Percentiles rank a stretch among this genome's conserved stretches.
These are phyloP conservation scores for Gymnopilus dilepis DNA, from an alignment of 768 basidiomycete genomes.

Conservation along the genomic window DNA sequence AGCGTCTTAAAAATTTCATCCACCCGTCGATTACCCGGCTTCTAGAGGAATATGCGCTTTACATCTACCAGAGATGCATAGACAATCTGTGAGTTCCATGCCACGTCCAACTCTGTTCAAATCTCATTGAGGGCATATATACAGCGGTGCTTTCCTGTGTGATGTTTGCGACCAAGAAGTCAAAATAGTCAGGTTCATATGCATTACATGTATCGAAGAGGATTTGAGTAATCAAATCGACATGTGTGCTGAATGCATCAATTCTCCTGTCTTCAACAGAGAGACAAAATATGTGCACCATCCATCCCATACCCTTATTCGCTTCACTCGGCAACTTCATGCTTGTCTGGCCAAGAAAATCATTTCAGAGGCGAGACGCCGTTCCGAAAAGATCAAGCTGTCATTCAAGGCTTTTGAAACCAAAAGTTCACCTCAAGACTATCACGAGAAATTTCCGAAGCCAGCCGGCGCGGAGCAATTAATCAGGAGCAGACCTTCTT, in stretches of 20 bases:
- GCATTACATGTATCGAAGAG: conserved; percentile 17
- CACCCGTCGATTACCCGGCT: neutral
- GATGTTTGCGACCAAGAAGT: conserved; percentile 11
- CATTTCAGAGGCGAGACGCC: neutral
- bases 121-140: neutral
- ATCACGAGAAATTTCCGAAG: neutral
- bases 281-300: conserved; percentile 9
- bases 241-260: conserved; percentile 14
- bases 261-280: neutral
- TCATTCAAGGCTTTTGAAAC: conserved; percentile 4
- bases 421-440: neutral
- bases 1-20: neutral
- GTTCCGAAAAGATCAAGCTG: conserved; percentile 9
- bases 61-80: neutral
- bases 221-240: conserved; percentile 15
- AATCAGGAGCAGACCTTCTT: conserved; percentile 1
- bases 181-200: conserved; percentile 1
- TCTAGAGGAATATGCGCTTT: neutral
- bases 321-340: neutral
- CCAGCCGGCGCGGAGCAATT: neutral
- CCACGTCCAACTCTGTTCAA: neutral
- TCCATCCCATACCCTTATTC: conserved; percentile 8
- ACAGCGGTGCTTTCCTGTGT: neutral
- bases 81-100: neutral
- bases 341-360: neutral